Conservation (phyloP, 331 rosid genomes). For the Pyracantha coccinea region DNA sequence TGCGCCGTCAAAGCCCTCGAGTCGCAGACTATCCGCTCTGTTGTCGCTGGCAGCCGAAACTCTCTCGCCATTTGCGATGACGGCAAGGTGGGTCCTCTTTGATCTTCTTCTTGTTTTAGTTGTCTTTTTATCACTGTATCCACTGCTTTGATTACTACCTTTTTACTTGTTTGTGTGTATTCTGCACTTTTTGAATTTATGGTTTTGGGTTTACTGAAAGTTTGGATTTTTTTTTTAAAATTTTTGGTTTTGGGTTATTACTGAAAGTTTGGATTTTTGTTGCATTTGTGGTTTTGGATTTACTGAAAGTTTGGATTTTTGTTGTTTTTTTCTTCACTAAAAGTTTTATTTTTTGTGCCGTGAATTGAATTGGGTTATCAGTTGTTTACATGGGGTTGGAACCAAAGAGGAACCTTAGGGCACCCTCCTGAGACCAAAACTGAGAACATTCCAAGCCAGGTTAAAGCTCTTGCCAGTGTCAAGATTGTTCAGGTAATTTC, state of each 20-base stretch:
- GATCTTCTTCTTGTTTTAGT: neutral
- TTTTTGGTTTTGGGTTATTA: neutral
- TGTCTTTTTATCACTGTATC: neutral
- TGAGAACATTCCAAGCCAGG: constrained; percentile 91
- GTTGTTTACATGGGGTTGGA: constrained; percentile 99
- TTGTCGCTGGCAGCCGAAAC: constrained; percentile 96
- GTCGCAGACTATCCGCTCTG: constrained; percentile 44
- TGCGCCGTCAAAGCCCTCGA: constrained; percentile 48
- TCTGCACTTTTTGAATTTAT: neutral
- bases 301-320: neutral
- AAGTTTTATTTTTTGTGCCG: neutral
- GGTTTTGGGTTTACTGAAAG: no score
- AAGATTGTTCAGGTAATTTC: constrained; percentile 75
- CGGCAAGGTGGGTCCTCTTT: constrained; percentile 50
- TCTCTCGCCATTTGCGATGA: constrained; percentile 85
- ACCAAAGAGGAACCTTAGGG: constrained; percentile 95
- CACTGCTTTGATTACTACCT: neutral
- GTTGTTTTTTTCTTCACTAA: neutral
- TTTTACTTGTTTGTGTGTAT: neutral
- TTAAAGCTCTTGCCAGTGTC: constrained; percentile 64
- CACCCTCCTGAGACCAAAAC: constrained; percentile 79
- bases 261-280: neutral
- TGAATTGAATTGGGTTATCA: constrained; percentile 15
- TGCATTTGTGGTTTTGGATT: no score
- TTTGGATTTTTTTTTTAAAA: no score